Evolutionary conservation across 2,329 filamentous ascomycete species (phyloP), one percentile per base, ranked within the genome.

Genomic region (Aspergillus uvarum): DNA sequence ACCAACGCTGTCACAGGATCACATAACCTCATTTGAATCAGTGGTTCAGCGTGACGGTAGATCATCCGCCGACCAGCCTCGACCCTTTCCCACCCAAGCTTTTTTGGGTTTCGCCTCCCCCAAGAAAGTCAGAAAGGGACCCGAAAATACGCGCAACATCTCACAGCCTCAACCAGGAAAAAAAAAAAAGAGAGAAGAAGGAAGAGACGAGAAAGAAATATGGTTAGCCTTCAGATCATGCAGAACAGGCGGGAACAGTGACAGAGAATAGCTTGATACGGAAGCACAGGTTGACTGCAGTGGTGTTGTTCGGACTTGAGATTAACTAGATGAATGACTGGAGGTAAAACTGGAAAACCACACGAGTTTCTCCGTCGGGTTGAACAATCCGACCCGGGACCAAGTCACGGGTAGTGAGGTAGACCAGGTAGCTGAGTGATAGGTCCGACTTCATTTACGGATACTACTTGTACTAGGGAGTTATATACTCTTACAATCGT

Each of bases 21-120:
- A 42, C 44, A 47, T 54, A 54, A 47, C 26, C 38, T 42, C 42
- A 54, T 26, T 38, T 35, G 44, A 58, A 54, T 44, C 56, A 50
- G 51, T 59, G 59, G 56, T 56, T 63, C 54, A 64, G 54, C 54
- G 49, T 56, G 58, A 60, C 58, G 58, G 60, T 49, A 59, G 60
- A 64, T 64, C 60, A 64, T 51, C 63, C 60, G 63, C 61, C 58
- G 54, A 51, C 53, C 58, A 58, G 58, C 60, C 60, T 60, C 50
- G 58, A 59, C 58, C 56, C 44, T 60, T 58, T 55, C 59, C 51
- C 54, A 42, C 32, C 44, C 38, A 12, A 44, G 16, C 12, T 16
- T 44, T 42, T 44, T 44, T 44, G 14, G 16, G 38, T n/a, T 44
- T 44, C 38, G 38, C 38, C 38, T 16, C 38, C 16, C 16, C 16